Conservation (phyloP, 768 basidiomycete genomes). For the Suillus fuscotomentosus region DNA sequence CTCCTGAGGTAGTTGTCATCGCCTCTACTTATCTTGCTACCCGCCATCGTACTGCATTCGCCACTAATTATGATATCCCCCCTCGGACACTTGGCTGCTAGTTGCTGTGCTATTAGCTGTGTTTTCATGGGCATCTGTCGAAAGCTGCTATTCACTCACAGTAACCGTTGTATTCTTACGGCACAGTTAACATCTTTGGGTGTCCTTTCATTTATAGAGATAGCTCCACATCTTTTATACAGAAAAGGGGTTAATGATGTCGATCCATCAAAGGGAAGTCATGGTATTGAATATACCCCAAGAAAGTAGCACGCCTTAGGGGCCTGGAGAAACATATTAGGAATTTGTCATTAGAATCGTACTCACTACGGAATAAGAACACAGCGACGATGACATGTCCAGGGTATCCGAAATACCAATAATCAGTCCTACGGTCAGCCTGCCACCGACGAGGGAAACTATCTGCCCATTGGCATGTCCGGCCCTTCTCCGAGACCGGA, state of each 20-base stretch:
- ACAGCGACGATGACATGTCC: background rate
- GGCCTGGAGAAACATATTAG: conserved; percentile 3
- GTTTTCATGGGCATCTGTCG: background rate
- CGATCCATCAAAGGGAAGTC: conserved; percentile 6
- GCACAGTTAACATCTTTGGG: conserved; percentile 1
- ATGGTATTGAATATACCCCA: background rate
- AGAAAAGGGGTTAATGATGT: conserved; percentile 5
- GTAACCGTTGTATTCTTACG: background rate
- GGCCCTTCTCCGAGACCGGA: background rate
- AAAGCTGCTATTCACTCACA: conserved; percentile 1
- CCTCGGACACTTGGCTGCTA: conserved; percentile 7
- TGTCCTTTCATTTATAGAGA: conserved; percentile 11
- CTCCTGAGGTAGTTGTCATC: background rate
- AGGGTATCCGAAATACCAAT: conserved; percentile 1
- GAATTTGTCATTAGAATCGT: conserved; percentile 4
- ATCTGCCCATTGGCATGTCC: background rate
- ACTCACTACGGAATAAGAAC: conserved; percentile 5
- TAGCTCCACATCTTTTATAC: conserved; percentile 8
- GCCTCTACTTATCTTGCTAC: background rate
- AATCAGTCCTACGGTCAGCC: conserved; percentile 15
- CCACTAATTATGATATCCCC: conserved; percentile 5
- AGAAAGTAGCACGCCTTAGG: conserved; percentile 8
- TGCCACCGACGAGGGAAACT: background rate
- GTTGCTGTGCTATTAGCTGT: conserved; percentile 6
- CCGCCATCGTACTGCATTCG: conserved; percentile 5